Base-by-base conservation (phyloP, 2,329 filamentous ascomycete species). In the Alternaria brassicicola region DNA sequence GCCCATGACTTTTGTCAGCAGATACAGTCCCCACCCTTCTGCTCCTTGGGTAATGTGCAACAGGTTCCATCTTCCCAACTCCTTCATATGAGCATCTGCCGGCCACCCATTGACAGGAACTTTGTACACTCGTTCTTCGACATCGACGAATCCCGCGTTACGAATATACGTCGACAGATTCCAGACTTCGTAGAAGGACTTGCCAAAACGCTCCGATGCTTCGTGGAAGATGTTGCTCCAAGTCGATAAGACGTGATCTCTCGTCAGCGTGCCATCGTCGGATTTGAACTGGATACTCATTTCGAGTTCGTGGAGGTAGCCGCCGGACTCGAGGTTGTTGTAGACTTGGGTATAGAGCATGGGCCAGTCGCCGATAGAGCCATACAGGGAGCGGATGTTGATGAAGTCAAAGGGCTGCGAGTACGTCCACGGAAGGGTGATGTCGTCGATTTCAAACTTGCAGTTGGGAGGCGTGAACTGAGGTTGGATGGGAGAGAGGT, bases 401-500 rank as follows among this genome's bases (percentile, higher is more conserved):
- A 82, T 78, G 45, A 79, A 76, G 59, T 81, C 79, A 52, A 76
- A 76, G 48, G 48, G 48, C 2, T 43, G 30, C 1, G 69, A 68
- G 33, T 65, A 74, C 1, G 77, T 78, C 79, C 79, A 82, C 17
- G 66, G 66, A 2, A 67, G 63, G 4, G 72, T 76, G 17, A 77
- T 65, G 55, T 82, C 80, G 64, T 82, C 81, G 46, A 83, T 72
- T 53, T 81, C 76, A 64, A 82, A 82, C 33, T 71, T 70, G 59
- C 74, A 76, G 62, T 82, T 82, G 5, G 78, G 74, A 0, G 80
- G 80, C 0, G 79, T 71, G 70, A 79, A 79, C 36, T 62, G 59
- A 2, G 80, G 81, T 60, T 83, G 81, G 39, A 81, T 83, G 25
- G 81, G 80, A 2, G 76, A 79, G 42, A 83, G 74, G 65, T 83